Evolutionary conservation across 2,329 filamentous ascomycete species (phyloP).

Genomic region (Dactylellina haptotyla): DNA sequence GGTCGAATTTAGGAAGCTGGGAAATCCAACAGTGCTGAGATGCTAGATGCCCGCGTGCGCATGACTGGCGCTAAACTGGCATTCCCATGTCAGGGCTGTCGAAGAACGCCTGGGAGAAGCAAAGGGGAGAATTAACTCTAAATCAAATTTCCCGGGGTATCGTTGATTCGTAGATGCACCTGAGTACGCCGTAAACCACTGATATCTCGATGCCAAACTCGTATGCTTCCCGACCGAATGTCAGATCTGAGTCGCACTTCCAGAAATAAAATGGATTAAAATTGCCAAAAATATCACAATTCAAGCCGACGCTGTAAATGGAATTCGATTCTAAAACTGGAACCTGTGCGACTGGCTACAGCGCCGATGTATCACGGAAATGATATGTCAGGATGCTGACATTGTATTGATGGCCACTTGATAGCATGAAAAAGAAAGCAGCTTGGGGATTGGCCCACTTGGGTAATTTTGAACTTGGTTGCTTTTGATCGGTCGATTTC

Average conservation of each 20-base stretch:
- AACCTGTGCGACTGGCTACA: no score
- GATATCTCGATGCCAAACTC: no score
- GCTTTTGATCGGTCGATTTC: conserved; percentile 29
- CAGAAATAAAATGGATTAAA: no score
- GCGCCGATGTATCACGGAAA: no score
- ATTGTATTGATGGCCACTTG: no score
- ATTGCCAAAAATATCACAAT: no score
- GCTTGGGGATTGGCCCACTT: neutral
- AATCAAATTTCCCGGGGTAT: neutral
- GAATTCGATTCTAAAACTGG: no score
- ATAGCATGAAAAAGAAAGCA: no score
- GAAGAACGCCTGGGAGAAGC: conserved; percentile 21
- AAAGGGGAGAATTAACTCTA: neutral
- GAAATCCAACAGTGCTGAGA: neutral
- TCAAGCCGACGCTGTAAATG: no score
- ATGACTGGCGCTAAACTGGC: conserved; percentile 1
- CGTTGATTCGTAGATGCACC: neutral
- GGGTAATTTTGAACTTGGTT: neutral
- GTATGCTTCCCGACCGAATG: no score
- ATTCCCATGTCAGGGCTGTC: conserved; percentile 12
- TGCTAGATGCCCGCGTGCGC: conserved; percentile 8
- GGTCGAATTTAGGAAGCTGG: conserved; percentile 36
- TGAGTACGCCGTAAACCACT: neutral
- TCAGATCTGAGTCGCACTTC: no score
- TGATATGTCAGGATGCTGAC: no score